phyloP scores from a whole-genome alignment of 1,139 yeast species.

The Taiozyma sp. region DNA sequence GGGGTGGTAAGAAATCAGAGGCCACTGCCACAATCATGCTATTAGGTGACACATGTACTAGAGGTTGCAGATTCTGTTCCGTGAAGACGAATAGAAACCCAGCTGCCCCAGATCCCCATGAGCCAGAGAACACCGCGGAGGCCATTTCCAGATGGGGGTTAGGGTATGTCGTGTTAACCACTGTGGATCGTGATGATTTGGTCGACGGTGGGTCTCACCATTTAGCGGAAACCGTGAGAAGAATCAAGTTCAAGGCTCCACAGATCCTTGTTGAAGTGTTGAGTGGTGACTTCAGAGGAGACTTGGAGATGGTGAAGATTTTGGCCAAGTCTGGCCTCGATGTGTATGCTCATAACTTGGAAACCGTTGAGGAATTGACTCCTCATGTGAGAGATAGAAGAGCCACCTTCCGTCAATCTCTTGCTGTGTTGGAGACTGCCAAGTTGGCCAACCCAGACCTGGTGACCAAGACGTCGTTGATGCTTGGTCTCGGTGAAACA shows the following conservation, averaged over 20 bases:
- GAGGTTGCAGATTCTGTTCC: constrained; percentile 97
- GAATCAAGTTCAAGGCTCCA: constrained; percentile 85
- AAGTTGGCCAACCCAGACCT: constrained; percentile 71
- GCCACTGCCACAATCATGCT: constrained; percentile 99
- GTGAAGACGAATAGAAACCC: constrained; percentile 92
- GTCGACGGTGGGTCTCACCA: constrained; percentile 92
- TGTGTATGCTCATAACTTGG: constrained; percentile 95
- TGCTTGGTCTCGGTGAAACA: constrained; percentile 96
- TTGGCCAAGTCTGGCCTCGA: constrained; percentile 88
- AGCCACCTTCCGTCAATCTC: constrained; percentile 89
- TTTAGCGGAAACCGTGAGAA: constrained; percentile 79
- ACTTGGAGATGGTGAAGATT: constrained; percentile 70
- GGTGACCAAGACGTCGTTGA: constrained; percentile 88
- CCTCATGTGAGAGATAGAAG: constrained; percentile 96
- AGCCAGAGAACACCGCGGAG: constrained; percentile 97
- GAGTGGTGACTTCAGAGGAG: constrained; percentile 95
- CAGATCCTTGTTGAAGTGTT: constrained; percentile 90
- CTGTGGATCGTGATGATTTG: constrained; percentile 96
- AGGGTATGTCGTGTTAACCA: constrained; percentile 95
- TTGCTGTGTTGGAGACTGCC: constrained; percentile 74
- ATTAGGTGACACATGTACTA: constrained; percentile 96
- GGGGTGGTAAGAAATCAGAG: constrained; percentile 96
- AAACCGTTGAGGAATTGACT: constrained; percentile 92
- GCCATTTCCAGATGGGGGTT: constrained; percentile 98
- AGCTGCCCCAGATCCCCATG: constrained; percentile 87